phyloP scores from a whole-genome alignment of 805 yeast genomes.

The Candida khao-thaluensis region DNA sequence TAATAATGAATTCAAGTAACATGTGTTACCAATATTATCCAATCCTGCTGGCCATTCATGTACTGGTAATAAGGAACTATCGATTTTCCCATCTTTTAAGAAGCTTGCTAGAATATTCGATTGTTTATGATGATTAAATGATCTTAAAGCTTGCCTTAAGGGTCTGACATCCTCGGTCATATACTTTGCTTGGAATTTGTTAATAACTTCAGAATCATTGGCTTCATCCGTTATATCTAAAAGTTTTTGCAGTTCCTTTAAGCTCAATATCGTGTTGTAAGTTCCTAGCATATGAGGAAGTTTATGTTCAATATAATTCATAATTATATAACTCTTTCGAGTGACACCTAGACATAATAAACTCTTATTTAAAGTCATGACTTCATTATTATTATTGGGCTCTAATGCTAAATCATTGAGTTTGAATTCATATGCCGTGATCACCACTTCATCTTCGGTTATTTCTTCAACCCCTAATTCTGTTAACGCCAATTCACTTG shows the following conservation, averaged over 20 bases:
- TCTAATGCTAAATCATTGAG: slow-evolving; percentile 46
- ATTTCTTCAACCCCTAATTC: slow-evolving; percentile 41
- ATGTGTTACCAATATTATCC: slow-evolving; percentile 93
- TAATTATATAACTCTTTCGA: slow-evolving; percentile 56
- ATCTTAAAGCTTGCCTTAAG: slow-evolving; percentile 56
- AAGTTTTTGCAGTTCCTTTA: slow-evolving; percentile 40
- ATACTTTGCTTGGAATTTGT: slow-evolving; percentile 41
- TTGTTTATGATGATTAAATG: slow-evolving; percentile 52
- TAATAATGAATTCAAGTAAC: slow-evolving; percentile 85
- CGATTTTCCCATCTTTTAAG: slow-evolving; percentile 60
- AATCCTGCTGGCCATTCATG: slow-evolving; percentile 87
- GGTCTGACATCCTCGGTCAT: slow-evolving; percentile 45
- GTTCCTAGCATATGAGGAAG: slow-evolving; percentile 27
- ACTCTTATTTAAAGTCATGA: slow-evolving; percentile 49
- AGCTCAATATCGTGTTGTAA: slow-evolving; percentile 7
- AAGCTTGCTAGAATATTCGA: slow-evolving; percentile 58
- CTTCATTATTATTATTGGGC: slow-evolving; percentile 26
- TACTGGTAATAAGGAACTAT: slow-evolving; percentile 53
- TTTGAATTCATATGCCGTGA: slow-evolving; percentile 71
- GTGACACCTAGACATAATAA: slow-evolving; percentile 59
- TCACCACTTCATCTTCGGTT: slow-evolving; percentile 60
- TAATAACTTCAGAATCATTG: slow-evolving; percentile 55
- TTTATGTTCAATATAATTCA: slow-evolving; percentile 51
- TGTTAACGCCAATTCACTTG: slow-evolving; percentile 31
- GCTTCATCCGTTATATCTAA: slow-evolving; percentile 53